Evolutionary conservation across 148 eudicot genomes (phyloP).

Genomic region (Rhododendron griersonianum): DNA sequence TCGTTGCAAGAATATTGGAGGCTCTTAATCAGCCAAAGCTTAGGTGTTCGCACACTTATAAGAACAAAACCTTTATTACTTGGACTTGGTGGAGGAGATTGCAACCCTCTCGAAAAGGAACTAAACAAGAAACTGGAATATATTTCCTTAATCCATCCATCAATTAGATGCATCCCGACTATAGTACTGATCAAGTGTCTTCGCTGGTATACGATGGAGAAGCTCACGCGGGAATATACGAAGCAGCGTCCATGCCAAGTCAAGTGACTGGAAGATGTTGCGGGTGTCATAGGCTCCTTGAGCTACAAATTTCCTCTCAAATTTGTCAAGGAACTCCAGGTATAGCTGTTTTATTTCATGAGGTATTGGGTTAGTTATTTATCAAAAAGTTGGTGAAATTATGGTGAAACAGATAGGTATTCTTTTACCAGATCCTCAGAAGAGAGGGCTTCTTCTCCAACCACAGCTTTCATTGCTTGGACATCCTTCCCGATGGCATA

Average conservation of each 20-base stretch:
- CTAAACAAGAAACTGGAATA: background rate
- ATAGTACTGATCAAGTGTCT: constrained; percentile 86
- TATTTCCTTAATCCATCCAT: constrained; percentile 11
- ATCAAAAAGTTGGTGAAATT: background rate
- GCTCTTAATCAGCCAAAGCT: background rate
- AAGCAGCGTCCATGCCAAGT: constrained; percentile 94
- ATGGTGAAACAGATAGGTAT: background rate
- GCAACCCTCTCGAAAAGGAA: background rate
- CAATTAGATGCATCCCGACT: constrained; percentile 80
- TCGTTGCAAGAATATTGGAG: constrained; percentile 12
- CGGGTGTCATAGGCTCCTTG: constrained; percentile 99
- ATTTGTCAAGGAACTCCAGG: constrained; percentile 91
- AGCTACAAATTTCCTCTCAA: constrained; percentile 91
- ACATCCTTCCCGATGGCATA: constrained; percentile 99
- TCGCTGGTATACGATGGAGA: constrained; percentile 99
- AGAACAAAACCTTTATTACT: constrained; percentile 24
- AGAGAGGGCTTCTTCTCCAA: constrained; percentile 99
- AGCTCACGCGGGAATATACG: constrained; percentile 97
- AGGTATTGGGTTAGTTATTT: background rate
- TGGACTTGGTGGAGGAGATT: constrained; percentile 9
- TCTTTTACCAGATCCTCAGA: constrained; percentile 83
- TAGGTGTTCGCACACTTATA: background rate
- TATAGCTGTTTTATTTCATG: constrained; percentile 53
- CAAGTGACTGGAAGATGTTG: constrained; percentile 93
- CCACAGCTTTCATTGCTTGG: constrained; percentile 99